These are phyloP conservation scores for Paramecium octaurelia DNA, from an alignment of 73 alveolate species.

Conservation along the genomic window DNA sequence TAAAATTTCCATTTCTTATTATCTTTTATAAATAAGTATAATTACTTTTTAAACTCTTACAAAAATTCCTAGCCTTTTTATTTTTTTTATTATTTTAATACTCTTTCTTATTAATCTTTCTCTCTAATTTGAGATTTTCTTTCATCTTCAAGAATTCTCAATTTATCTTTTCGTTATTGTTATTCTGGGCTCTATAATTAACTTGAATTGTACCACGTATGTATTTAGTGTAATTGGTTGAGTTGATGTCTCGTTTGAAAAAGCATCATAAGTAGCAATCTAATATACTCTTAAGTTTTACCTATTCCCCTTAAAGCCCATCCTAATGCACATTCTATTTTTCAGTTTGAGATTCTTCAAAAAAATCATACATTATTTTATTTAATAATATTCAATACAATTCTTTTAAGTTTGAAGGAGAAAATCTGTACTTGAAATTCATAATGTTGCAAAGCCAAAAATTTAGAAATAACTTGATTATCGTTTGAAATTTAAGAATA, in stretches of 20 bases:
- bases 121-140: neutral
- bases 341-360: neutral
- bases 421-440: too few relatives aligned
- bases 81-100: neutral
- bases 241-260: neutral
- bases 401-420: neutral
- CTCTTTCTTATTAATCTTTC: neutral
- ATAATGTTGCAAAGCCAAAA: neutral
- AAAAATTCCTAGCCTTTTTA: neutral
- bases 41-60: neutral
- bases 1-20: neutral
- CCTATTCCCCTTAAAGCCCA: neutral
- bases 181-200: slow-evolving; percentile 9
- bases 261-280: neutral
- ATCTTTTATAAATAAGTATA: neutral
- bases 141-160: neutral
- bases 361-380: neutral
- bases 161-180: neutral
- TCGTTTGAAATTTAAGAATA: too few relatives aligned
- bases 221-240: neutral
- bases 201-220: neutral
- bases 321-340: neutral
- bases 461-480: too few relatives aligned
- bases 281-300: neutral
- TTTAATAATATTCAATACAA: neutral